These are phyloP conservation scores for Turritis glabra DNA, from an alignment of 345 rosid species.

Conservation along the genomic window DNA sequence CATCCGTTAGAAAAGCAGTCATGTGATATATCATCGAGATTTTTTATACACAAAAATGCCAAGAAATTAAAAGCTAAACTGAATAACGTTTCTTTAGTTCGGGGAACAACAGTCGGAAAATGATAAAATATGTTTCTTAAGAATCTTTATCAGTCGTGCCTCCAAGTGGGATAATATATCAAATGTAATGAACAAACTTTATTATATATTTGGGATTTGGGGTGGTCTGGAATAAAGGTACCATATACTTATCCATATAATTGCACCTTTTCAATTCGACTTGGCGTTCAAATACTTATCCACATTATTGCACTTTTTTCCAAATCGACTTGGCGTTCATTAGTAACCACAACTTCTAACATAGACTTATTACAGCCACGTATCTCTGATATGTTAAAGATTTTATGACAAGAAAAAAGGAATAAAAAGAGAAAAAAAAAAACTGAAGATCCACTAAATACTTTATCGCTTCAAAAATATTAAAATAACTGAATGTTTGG, in stretches of 20 bases:
- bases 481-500: too few species aligned
- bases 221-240: constrained; percentile 6
- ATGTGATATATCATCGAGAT: background rate
- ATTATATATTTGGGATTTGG: background rate
- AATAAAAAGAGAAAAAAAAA: background rate
- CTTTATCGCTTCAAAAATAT: background rate
- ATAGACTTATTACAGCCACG: constrained; percentile 26
- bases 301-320: constrained; percentile 34
- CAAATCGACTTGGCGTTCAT: constrained; percentile 31
- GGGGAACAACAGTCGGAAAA: background rate
- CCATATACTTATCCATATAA: background rate
- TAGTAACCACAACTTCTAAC: constrained; percentile 31
- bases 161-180: constrained; percentile 3
- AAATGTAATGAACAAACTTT: background rate
- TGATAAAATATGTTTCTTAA: background rate
- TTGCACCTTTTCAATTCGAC: constrained; percentile 2
- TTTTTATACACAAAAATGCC: too few species aligned
- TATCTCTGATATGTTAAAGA: constrained; percentile 13
- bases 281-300: constrained; percentile 20
- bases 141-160: constrained; percentile 13
- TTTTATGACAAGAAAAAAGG: background rate
- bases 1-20: background rate
- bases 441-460: background rate
- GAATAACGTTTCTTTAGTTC: background rate
- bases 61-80: too few species aligned